These are phyloP conservation scores for Pyrenophora graminea DNA, from an alignment of 2,329 filamentous ascomycete genomes.

Conservation along the genomic window DNA sequence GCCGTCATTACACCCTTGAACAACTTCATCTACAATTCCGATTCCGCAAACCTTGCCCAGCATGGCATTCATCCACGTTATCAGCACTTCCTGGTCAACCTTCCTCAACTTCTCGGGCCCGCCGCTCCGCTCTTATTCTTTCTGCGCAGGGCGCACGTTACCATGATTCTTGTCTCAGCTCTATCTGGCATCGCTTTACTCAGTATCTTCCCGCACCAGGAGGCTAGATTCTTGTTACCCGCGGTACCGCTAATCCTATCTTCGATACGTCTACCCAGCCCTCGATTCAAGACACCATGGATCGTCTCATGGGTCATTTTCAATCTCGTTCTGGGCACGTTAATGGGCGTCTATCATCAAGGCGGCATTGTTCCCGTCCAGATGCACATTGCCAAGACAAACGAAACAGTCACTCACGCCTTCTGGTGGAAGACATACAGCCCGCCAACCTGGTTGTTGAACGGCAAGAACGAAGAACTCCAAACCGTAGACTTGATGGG, in stretches of 20 bases:
- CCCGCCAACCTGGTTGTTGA: slow-evolving; percentile 78
- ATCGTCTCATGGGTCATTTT: slow-evolving; percentile 68
- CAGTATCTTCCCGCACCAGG: slow-evolving; percentile 77
- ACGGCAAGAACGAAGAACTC: slow-evolving; percentile 74
- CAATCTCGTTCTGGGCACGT: slow-evolving; percentile 67
- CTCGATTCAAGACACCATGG: slow-evolving; percentile 55
- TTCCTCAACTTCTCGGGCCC: slow-evolving; percentile 59
- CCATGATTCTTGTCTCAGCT: slow-evolving; percentile 71
- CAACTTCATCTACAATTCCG: slow-evolving; percentile 57
- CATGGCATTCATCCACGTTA: slow-evolving; percentile 60
- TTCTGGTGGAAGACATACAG: slow-evolving; percentile 89
- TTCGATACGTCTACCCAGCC: slow-evolving; percentile 69
- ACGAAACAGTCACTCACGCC: slow-evolving; percentile 66
- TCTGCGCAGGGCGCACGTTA: slow-evolving; percentile 55
- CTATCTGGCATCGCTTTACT: slow-evolving; percentile 71
- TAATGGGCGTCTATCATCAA: slow-evolving; percentile 85
- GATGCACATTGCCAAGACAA: slow-evolving; percentile 71
- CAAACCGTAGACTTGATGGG: slow-evolving; percentile 75
- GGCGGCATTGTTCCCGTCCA: slow-evolving; percentile 77
- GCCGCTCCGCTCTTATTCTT: slow-evolving; percentile 54
- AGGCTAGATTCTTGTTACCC: slow-evolving; percentile 77
- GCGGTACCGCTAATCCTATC: slow-evolving; percentile 77
- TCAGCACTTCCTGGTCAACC: slow-evolving; percentile 57
- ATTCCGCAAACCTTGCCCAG: slow-evolving; percentile 54
- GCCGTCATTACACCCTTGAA: slow-evolving; percentile 58